phyloP scores from a whole-genome alignment of 23 red algal species.

The Agarophyton chilense region DNA sequence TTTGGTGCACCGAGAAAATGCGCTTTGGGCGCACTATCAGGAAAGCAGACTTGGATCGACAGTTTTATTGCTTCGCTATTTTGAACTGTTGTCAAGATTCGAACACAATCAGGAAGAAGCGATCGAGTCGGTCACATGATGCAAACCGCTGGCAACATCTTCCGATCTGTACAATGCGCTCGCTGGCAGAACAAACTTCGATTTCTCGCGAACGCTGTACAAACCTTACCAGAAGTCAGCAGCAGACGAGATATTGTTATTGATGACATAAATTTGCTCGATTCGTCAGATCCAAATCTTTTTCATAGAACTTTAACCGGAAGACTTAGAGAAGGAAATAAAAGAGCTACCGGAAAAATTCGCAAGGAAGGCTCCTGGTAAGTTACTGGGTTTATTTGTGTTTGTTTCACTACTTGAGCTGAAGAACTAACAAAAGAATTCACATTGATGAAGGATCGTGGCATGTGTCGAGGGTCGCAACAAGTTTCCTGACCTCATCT shows the following conservation, averaged over 20 bases:
- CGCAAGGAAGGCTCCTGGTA: conserved; percentile 37
- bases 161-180: background rate
- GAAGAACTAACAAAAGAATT: conserved; percentile 17
- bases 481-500: conserved; percentile 37
- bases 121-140: background rate
- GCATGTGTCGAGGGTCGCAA: conserved; percentile 30
- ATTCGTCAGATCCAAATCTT: conserved; percentile 22
- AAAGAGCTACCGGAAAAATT: background rate
- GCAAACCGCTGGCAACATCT: background rate
- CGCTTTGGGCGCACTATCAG: too few relatives aligned
- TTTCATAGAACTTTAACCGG: conserved; percentile 20
- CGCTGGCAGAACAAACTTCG: background rate
- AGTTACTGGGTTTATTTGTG: background rate
- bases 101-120: background rate
- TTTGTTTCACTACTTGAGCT: background rate
- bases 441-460: conserved; percentile 10
- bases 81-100: too few relatives aligned
- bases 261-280: background rate
- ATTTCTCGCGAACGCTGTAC: background rate
- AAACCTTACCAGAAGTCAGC: background rate
- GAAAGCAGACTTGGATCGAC: too few relatives aligned
- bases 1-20: too few relatives aligned
- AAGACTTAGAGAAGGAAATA: conserved; percentile 11
- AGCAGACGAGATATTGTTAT: background rate
- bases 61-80: too few relatives aligned